phyloP scores from a whole-genome alignment of 768 basidiomycete genomes.

The Leccinellum luteum region DNA sequence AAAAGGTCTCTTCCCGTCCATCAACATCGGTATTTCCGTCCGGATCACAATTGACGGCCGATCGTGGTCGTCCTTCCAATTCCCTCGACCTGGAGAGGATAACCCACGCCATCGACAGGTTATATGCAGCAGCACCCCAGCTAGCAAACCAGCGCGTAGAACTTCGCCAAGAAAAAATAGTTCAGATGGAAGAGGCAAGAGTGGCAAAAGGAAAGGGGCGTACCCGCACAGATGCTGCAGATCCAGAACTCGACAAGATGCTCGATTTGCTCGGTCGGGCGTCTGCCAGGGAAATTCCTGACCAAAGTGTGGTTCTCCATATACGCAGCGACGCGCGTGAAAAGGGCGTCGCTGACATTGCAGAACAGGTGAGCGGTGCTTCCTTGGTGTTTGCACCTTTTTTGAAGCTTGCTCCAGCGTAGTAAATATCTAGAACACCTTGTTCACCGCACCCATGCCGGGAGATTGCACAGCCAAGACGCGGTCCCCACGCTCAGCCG shows the following conservation, averaged over 20 bases:
- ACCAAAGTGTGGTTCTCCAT: constrained; percentile 70
- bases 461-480: constrained; percentile 79
- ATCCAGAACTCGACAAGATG: constrained; percentile 64
- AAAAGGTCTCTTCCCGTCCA: constrained; percentile 15
- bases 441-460: constrained; percentile 64
- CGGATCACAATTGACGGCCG: not conserved
- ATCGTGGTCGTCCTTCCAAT: constrained; percentile 30
- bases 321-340: constrained; percentile 56
- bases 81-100: constrained; percentile 82
- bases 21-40: not conserved
- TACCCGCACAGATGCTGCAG: constrained; percentile 32
- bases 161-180: constrained; percentile 65
- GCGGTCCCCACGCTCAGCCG: constrained; percentile 44
- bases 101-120: constrained; percentile 83
- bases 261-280: constrained; percentile 70
- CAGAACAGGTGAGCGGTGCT: constrained; percentile 53
- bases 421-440: constrained; percentile 76
- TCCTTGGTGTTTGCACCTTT: constrained; percentile 1
- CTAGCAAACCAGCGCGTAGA: constrained; percentile 92
- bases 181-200: constrained; percentile 71
- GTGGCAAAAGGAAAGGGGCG: constrained; percentile 50
- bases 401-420: constrained; percentile 42
- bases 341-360: constrained; percentile 50
- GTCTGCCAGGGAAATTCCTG: constrained; percentile 59
- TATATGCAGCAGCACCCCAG: constrained; percentile 85